Percentiles rank a stretch among this genome's conserved stretches.
phyloP scores from a whole-genome alignment of 1,284 basidiomycete genomes.

The Cryptococcus sp. region DNA sequence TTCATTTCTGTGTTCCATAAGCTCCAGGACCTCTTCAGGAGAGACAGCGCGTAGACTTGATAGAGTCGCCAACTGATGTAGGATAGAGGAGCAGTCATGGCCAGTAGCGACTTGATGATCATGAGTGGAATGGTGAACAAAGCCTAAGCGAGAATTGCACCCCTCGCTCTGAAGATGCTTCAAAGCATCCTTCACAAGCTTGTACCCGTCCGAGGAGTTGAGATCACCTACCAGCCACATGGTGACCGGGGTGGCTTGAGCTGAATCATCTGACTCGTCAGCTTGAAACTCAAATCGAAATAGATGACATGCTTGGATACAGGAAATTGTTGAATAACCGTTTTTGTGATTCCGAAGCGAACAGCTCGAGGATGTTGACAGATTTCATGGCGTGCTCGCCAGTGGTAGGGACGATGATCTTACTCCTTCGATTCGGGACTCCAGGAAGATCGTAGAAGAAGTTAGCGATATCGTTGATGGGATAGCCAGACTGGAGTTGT shows the following conservation, averaged over 20 bases:
- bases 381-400: slow-evolving; percentile 23
- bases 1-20: slow-evolving; percentile 22
- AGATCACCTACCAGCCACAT: slow-evolving; percentile 75
- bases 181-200: slow-evolving; percentile 61
- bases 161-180: slow-evolving; percentile 56
- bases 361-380: slow-evolving; percentile 31
- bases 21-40: slow-evolving; percentile 30
- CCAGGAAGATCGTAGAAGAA: slow-evolving; percentile 88
- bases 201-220: slow-evolving; percentile 59
- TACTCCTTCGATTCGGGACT: slow-evolving; percentile 64
- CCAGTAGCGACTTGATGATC: slow-evolving; percentile 4
- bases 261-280: slow-evolving; percentile 9
- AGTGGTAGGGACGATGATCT: slow-evolving; percentile 34
- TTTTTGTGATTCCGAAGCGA: slow-evolving; percentile 17
- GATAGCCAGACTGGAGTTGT: slow-evolving; percentile 51
- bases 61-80: slow-evolving; percentile 36
- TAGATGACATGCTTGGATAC: slow-evolving; percentile 55
- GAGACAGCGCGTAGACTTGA: slow-evolving; percentile 19
- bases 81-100: slow-evolving; percentile 34
- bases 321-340: slow-evolving; percentile 53
- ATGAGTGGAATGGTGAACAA: slow-evolving; percentile 35
- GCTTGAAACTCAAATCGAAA: neutral
- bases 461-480: slow-evolving; percentile 57
- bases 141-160: slow-evolving; percentile 39
- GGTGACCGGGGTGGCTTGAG: slow-evolving; percentile 46